phyloP scores from a whole-genome alignment of 441 rosid species.

The Erysimum cheiri region DNA sequence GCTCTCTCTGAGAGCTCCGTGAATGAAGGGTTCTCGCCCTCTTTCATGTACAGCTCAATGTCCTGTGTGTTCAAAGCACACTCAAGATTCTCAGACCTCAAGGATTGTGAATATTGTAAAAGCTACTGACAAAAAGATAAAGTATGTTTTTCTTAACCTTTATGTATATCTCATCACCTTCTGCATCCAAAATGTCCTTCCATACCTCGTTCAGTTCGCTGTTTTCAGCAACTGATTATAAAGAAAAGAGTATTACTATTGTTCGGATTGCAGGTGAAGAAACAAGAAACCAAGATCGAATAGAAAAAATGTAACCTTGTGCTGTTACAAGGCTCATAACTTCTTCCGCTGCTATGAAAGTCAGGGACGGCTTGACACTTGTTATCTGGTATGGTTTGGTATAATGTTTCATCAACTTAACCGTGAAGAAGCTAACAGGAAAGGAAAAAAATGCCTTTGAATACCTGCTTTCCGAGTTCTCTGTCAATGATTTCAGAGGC shows the following conservation, averaged over 20 bases:
- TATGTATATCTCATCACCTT: slow-evolving; percentile 94
- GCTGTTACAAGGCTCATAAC: slow-evolving; percentile 98
- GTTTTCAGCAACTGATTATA: slow-evolving; percentile 77
- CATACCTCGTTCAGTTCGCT: slow-evolving; percentile 90
- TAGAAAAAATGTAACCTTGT: slow-evolving; percentile 63
- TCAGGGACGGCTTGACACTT: slow-evolving; percentile 79
- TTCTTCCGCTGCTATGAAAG: slow-evolving; percentile 92
- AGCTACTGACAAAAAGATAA: not conserved
- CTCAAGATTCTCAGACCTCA: slow-evolving; percentile 14
- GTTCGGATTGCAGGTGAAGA: not conserved
- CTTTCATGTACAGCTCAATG: slow-evolving; percentile 76
- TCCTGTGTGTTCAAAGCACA: slow-evolving; percentile 53
- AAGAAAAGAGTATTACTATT: slow-evolving; percentile 22
- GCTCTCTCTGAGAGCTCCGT: slow-evolving; percentile 88
- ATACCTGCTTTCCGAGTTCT: slow-evolving; percentile 92
- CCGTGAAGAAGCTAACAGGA: not conserved
- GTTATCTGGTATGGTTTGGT: slow-evolving; percentile 60
- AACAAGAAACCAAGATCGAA: not conserved
- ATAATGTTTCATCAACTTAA: slow-evolving; percentile 30
- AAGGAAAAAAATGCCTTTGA: not conserved
- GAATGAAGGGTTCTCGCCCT: slow-evolving; percentile 91
- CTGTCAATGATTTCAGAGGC: slow-evolving; percentile 95
- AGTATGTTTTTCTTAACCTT: slow-evolving; percentile 57
- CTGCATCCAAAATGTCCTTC: slow-evolving; percentile 94
- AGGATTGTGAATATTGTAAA: not conserved